Conservation (phyloP, 805 yeast genomes). For the Lipomyces spencermartinsiae region DNA sequence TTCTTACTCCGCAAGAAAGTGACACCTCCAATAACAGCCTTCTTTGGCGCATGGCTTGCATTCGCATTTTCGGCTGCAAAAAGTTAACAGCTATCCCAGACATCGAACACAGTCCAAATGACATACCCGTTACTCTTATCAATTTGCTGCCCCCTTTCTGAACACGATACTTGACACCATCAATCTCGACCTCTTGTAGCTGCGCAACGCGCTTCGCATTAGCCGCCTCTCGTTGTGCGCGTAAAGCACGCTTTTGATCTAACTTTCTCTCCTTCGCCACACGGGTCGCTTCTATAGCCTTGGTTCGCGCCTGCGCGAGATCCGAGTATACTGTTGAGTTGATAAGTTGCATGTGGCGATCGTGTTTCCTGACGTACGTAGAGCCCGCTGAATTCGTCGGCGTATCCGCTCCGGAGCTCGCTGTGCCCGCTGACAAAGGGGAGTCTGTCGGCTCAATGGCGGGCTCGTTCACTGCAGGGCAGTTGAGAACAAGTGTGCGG, state of each 20-base stretch:
- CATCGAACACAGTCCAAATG: neutral
- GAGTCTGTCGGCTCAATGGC: neutral
- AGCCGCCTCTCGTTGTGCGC: constrained; percentile 36
- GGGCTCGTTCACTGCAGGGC: neutral
- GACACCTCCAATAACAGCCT: constrained; percentile 40
- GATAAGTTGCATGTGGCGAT: constrained; percentile 40
- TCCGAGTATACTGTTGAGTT: constrained; percentile 34
- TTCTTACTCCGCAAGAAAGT: constrained; percentile 40
- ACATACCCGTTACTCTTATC: constrained; percentile 28
- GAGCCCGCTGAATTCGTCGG: neutral
- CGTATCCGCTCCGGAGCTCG: constrained; percentile 3
- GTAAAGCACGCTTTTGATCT: constrained; percentile 32
- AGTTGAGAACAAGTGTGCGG: constrained; percentile 33
- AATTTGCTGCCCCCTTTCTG: constrained; percentile 40
- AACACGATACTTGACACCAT: constrained; percentile 40
- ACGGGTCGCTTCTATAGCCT: constrained; percentile 37
- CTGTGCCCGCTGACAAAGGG: neutral
- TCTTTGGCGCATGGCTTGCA: constrained; percentile 35
- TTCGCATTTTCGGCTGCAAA: constrained; percentile 13
- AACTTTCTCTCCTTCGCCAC: constrained; percentile 34
- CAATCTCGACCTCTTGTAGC: constrained; percentile 36
- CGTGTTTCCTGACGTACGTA: constrained; percentile 34
- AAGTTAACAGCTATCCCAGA: neutral
- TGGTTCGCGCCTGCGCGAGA: constrained; percentile 34
- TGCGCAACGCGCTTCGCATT: constrained; percentile 26